Percentiles rank a stretch among this genome's conserved stretches.
Evolutionary conservation across 2,329 filamentous ascomycete species (phyloP).

Genomic region (Escovopsis sp.): DNA sequence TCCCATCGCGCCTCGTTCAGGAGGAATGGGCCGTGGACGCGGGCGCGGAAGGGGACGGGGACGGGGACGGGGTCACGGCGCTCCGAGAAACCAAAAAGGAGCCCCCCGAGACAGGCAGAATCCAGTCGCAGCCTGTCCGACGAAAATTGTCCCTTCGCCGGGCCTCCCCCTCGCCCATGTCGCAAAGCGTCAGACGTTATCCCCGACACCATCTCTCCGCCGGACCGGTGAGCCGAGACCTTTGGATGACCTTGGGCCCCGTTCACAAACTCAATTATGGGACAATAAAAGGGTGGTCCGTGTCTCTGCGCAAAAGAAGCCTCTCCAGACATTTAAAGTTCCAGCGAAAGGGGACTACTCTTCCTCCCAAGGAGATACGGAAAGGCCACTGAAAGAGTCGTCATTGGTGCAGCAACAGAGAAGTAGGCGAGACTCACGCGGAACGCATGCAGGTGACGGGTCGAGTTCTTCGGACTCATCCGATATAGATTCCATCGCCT

Average conservation of each 20-base stretch:
- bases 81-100: constrained; percentile 5
- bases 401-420: not conserved
- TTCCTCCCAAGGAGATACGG: too few relatives aligned
- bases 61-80: constrained; percentile 2
- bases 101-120: constrained; percentile 4
- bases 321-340: too few relatives aligned
- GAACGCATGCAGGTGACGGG: not conserved
- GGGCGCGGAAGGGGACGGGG: constrained; percentile 2
- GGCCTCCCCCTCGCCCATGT: not conserved
- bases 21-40: constrained; percentile 4
- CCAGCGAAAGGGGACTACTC: not conserved
- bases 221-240: too few relatives aligned
- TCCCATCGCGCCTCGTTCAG: not conserved
- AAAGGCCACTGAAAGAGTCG: not conserved
- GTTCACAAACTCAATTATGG: too few relatives aligned
- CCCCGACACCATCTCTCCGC: too few relatives aligned
- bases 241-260: too few relatives aligned
- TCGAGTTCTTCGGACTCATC: constrained; percentile 13
- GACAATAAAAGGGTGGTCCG: too few relatives aligned
- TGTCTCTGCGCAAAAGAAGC: too few relatives aligned
- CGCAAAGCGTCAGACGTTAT: too few relatives aligned
- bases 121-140: not conserved
- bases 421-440: constrained; percentile 2
- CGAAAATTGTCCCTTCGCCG: constrained; percentile 1
- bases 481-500: constrained; percentile 15